phyloP scores from a whole-genome alignment of 78 protist genomes.

The Dictyostelium citrinum region DNA sequence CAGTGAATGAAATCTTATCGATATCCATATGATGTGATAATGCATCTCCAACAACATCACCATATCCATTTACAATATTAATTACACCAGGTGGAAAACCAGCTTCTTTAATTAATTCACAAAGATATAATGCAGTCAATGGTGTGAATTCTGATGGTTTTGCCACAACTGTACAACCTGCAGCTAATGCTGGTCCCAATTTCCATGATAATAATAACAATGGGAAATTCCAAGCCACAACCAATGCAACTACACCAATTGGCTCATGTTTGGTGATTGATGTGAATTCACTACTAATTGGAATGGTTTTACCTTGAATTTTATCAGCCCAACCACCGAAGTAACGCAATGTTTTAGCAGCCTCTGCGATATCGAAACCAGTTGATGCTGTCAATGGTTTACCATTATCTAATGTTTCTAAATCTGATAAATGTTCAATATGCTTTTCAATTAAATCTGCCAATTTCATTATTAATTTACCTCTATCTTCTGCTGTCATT shows the following conservation, averaged over 20 bases:
- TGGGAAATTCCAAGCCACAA: conserved; percentile 89
- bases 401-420: conserved; percentile 85
- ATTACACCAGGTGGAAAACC: conserved; percentile 95
- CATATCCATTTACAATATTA: conserved; percentile 86
- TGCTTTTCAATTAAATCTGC: conserved; percentile 82
- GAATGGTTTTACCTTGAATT: conserved; percentile 72
- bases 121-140: conserved; percentile 85
- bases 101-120: conserved; percentile 84
- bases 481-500: conserved; percentile 21
- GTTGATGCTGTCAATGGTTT: conserved; percentile 45
- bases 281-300: conserved; percentile 1
- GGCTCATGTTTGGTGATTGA: conserved; percentile 79
- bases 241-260: conserved; percentile 82
- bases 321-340: conserved; percentile 91
- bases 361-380: conserved; percentile 30
- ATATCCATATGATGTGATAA: conserved; percentile 80
- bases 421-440: conserved; percentile 39
- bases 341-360: conserved; percentile 64
- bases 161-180: conserved; percentile 91
- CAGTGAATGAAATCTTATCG: conserved; percentile 92
- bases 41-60: conserved; percentile 80
- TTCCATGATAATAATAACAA: conserved; percentile 75
- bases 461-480: conserved; percentile 36
- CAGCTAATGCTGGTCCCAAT: conserved; percentile 91
- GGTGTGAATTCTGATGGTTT: conserved; percentile 95